Percentiles rank a stretch among this genome's conserved stretches.
Evolutionary conservation across 2,329 filamentous ascomycete species (phyloP).

Genomic region (Phoma herbarum): DNA sequence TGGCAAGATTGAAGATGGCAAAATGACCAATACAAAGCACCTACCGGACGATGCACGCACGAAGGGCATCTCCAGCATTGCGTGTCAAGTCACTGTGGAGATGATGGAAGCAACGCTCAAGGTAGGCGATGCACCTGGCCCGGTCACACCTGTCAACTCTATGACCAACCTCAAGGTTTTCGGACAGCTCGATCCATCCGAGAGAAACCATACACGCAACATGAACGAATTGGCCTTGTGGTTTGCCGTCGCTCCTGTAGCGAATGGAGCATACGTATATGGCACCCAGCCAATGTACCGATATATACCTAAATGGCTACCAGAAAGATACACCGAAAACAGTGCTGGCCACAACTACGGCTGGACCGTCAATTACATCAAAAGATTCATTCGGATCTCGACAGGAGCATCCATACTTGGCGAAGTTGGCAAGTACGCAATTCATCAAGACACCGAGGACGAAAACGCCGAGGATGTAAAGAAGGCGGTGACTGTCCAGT

Average conservation of each 20-base stretch:
- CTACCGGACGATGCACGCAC: not conserved
- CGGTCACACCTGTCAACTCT: too few species aligned
- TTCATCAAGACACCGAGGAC: too few species aligned
- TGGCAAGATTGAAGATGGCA: not conserved
- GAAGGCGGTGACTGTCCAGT: too few species aligned
- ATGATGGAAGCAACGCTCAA: not conserved
- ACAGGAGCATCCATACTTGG: conserved; percentile 1
- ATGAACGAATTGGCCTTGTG: conserved; percentile 18
- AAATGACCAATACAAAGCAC: too few species aligned
- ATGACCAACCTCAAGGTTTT: too few species aligned
- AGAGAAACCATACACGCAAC: not conserved
- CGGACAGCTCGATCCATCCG: not conserved
- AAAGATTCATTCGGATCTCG: not conserved
- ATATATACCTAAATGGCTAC: not conserved
- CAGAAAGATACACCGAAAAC: not conserved
- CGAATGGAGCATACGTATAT: conserved; percentile 11
- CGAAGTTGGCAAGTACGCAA: not conserved
- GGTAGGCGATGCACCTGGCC: not conserved
- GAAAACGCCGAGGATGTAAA: too few species aligned
- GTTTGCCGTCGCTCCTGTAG: conserved; percentile 17
- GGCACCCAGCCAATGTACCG: conserved; percentile 11
- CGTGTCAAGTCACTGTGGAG: not conserved
- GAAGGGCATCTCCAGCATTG: not conserved
- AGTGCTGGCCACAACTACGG: not conserved
- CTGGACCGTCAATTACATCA: not conserved